phyloP scores from a whole-genome alignment of 495 filamentous ascomycete genomes.

The Xanthoparmelia taractica region DNA sequence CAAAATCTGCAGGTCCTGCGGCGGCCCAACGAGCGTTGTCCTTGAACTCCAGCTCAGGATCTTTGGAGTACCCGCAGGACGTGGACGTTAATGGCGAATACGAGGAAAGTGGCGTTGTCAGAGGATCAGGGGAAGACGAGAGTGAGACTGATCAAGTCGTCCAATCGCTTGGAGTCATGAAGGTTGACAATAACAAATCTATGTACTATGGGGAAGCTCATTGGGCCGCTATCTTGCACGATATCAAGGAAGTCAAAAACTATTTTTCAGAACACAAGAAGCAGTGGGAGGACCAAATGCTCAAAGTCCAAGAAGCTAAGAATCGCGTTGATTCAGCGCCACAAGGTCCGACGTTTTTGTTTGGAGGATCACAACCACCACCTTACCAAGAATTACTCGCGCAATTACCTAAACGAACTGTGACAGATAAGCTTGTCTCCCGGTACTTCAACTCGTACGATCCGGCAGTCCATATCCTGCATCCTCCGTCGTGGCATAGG shows the following conservation, averaged over 20 bases:
- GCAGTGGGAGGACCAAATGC: slow-evolving; percentile 55
- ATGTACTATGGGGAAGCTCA: slow-evolving; percentile 83
- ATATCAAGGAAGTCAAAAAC: slow-evolving; percentile 90
- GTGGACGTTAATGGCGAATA: slow-evolving; percentile 52
- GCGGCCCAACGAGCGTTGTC: slow-evolving; percentile 59
- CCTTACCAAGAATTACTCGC: slow-evolving; percentile 68
- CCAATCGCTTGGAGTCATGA: slow-evolving; percentile 80
- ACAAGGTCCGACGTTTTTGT: slow-evolving; percentile 59
- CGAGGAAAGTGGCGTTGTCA: slow-evolving; percentile 37
- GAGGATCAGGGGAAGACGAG: slow-evolving; percentile 49
- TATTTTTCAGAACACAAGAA: slow-evolving; percentile 71
- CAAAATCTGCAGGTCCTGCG: slow-evolving; percentile 53
- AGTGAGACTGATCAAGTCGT: slow-evolving; percentile 85
- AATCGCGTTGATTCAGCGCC: slow-evolving; percentile 46
- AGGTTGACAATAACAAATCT: slow-evolving; percentile 75
- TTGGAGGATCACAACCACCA: slow-evolving; percentile 59
- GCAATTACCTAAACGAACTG: slow-evolving; percentile 69
- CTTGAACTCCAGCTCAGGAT: slow-evolving; percentile 48
- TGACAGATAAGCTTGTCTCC: slow-evolving; percentile 69
- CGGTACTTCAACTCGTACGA: slow-evolving; percentile 68
- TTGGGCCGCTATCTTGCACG: slow-evolving; percentile 80
- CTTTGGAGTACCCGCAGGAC: slow-evolving; percentile 39
- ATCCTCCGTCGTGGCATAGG: slow-evolving; percentile 33
- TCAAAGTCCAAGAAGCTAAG: slow-evolving; percentile 57
- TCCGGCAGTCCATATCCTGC: slow-evolving; percentile 50